phyloP scores from a whole-genome alignment of 2,329 filamentous ascomycete genomes.

The Claviceps arundinis region DNA sequence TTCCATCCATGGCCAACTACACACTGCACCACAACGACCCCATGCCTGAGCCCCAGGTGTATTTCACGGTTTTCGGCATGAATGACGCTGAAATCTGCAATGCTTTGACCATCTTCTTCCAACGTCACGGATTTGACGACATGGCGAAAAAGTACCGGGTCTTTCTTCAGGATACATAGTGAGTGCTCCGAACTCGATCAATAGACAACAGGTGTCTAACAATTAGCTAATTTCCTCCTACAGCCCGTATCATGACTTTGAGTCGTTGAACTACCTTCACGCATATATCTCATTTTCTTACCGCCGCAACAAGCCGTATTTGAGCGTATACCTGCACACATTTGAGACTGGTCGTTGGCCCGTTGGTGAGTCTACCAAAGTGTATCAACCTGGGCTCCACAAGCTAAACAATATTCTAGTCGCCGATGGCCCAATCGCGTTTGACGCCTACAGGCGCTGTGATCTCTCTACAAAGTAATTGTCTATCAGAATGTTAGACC shows the following conservation, averaged over 20 bases:
- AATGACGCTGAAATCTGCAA: background rate
- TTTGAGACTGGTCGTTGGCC: conserved; percentile 1
- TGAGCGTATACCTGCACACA: background rate
- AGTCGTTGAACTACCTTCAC: background rate
- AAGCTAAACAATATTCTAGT: background rate
- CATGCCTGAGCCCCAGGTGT: conserved; percentile 1
- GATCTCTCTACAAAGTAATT: background rate
- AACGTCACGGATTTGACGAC: background rate
- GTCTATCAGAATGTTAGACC: no score
- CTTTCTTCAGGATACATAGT: background rate
- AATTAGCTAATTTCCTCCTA: background rate
- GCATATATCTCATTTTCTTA: background rate
- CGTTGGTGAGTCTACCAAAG: background rate
- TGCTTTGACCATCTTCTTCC: background rate
- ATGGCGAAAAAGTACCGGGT: background rate
- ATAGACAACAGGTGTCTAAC: background rate
- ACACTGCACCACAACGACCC: background rate
- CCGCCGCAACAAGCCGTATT: background rate
- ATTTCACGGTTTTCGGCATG: background rate
- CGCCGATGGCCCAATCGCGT: background rate
- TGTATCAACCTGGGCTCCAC: background rate
- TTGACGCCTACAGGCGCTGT: background rate
- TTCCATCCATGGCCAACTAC: conserved; percentile 1
- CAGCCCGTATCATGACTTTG: background rate
- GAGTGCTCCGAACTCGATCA: background rate